A percentile compares a stretch with the other conserved stretches of the same genome.
These are phyloP conservation scores for Ustilago sp. DNA, from an alignment of 1,284 basidiomycete genomes.

Conservation along the genomic window DNA sequence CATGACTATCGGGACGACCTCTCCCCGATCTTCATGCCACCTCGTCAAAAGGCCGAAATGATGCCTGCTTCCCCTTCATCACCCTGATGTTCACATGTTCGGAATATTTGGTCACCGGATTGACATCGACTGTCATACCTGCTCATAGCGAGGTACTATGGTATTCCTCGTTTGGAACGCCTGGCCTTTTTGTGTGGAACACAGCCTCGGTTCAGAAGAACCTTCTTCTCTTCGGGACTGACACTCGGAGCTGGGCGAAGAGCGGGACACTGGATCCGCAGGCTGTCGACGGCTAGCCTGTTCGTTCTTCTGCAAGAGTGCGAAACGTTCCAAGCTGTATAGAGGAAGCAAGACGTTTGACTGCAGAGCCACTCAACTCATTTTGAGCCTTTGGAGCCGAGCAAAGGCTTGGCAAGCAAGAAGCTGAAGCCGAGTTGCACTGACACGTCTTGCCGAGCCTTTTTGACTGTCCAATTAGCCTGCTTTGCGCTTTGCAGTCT, in stretches of 20 bases:
- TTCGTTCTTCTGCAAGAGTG: neutral
- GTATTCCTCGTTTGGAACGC: neutral
- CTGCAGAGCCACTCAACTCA: neutral
- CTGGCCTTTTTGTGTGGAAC: neutral
- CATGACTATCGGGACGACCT: neutral
- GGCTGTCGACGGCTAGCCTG: neutral
- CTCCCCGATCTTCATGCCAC: neutral
- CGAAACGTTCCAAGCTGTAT: slow-evolving; percentile 1
- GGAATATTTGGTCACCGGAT: neutral
- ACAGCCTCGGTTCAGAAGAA: slow-evolving; percentile 40
- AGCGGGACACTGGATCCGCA: neutral
- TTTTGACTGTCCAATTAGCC: neutral
- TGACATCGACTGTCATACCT: neutral
- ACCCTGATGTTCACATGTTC: neutral
- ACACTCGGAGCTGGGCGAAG: slow-evolving; percentile 1
- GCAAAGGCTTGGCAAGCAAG: slow-evolving; percentile 1
- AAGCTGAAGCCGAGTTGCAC: slow-evolving; percentile 3
- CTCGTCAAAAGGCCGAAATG: neutral
- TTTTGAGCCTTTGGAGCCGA: neutral
- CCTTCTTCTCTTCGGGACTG: slow-evolving; percentile 16
- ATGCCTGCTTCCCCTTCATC: neutral
- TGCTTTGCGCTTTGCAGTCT: neutral
- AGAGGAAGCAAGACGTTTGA: neutral
- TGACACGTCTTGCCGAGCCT: neutral
- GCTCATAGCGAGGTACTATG: neutral